Conservation (phyloP, 495 filamentous ascomycete species). For the Daldinia childiae region DNA sequence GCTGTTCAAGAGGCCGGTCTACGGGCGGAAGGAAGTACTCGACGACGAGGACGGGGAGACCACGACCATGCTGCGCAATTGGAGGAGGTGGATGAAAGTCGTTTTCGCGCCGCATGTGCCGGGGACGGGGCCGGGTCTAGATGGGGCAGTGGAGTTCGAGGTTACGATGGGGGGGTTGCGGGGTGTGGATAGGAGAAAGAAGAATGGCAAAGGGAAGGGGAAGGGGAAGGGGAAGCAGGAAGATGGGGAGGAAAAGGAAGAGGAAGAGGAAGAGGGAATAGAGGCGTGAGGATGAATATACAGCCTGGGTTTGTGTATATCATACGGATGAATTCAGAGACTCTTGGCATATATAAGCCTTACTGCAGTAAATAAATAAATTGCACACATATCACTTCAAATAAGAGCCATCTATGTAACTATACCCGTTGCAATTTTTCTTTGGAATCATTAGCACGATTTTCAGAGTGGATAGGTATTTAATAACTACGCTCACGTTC, state of each 20-base stretch:
- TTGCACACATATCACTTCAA: not conserved
- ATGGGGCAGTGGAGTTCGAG: slow-evolving; percentile 64
- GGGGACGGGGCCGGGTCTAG: slow-evolving; percentile 53
- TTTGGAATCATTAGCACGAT: not conserved
- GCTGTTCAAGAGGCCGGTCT: slow-evolving; percentile 69
- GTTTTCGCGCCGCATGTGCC: slow-evolving; percentile 79
- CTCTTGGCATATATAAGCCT: not conserved
- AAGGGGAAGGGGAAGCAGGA: not conserved
- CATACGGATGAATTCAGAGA: not conserved
- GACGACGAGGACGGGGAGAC: slow-evolving; percentile 28
- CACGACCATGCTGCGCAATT: slow-evolving; percentile 48
- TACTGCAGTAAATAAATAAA: not conserved
- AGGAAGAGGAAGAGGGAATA: not conserved
- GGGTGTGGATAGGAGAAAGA: slow-evolving; percentile 46
- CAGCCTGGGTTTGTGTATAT: not conserved
- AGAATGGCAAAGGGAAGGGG: slow-evolving; percentile 19
- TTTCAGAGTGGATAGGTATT: not conserved
- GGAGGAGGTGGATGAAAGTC: slow-evolving; percentile 76
- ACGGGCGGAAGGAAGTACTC: slow-evolving; percentile 44
- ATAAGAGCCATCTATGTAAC: not conserved
- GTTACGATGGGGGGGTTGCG: slow-evolving; percentile 64
- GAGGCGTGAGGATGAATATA: not conserved
- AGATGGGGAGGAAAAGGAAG: not conserved
- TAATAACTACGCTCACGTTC: not conserved
- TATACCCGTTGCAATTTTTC: not conserved